A percentile compares a stretch with the other conserved stretches of the same genome.
phyloP scores from a whole-genome alignment of 176 grass and related monocot genomes.

The Juncus effusus region DNA sequence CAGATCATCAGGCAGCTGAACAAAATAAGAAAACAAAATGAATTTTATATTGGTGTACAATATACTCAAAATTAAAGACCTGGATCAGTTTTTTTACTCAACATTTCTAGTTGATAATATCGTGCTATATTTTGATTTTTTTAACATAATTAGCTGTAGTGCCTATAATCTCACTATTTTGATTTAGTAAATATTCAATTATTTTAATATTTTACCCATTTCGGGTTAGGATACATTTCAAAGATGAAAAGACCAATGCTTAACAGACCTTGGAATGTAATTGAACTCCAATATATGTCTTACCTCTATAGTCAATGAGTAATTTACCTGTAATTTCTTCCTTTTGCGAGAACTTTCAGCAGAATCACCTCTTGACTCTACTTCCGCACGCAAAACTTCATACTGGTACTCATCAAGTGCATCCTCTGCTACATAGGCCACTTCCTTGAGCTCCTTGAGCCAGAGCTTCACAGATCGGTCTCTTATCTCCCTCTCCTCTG shows the following conservation, averaged over 20 bases:
- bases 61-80: not conserved
- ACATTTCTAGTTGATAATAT: not conserved
- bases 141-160: no score
- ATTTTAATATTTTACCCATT: no score
- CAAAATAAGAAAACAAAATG: not conserved
- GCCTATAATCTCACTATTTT: no score
- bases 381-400: not conserved
- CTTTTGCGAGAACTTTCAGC: not conserved
- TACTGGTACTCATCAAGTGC: not conserved
- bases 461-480: slow-evolving; percentile 2
- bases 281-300: not conserved
- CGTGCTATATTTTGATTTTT: no score
- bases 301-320: not conserved
- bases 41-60: not conserved
- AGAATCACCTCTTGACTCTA: not conserved
- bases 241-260: no score
- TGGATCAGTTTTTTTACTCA: not conserved
- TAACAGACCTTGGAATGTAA: no score
- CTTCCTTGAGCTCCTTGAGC: not conserved
- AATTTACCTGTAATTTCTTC: not conserved
- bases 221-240: no score
- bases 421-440: not conserved
- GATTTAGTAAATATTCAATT: no score
- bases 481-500: slow-evolving; percentile 7
- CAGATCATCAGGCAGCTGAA: not conserved